phyloP scores from a whole-genome alignment of 306 rosid species.

The Comarum palustre region DNA sequence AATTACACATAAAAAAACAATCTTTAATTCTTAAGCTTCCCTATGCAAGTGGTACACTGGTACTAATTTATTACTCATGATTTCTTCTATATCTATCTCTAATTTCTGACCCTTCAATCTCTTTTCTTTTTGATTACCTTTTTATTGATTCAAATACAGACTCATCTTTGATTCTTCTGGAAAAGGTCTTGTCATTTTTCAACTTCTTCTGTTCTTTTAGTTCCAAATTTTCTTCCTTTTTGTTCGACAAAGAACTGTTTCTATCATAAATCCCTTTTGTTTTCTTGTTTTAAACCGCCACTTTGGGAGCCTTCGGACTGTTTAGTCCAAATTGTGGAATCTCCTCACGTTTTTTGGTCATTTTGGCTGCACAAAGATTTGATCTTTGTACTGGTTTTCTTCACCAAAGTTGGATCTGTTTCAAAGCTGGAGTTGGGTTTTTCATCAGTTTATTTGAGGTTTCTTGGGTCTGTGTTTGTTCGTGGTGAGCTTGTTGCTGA shows the following conservation, averaged over 20 bases:
- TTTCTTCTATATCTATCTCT: not conserved
- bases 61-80: slow-evolving; percentile 21
- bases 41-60: slow-evolving; percentile 28
- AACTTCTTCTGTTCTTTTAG: slow-evolving; percentile 12
- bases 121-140: slow-evolving; percentile 3
- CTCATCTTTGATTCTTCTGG: slow-evolving; percentile 23
- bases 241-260: slow-evolving; percentile 3
- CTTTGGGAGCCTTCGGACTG: slow-evolving; percentile 12
- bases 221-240: slow-evolving; percentile 17
- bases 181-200: slow-evolving; percentile 23
- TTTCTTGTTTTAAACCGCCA: slow-evolving; percentile 24
- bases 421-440: slow-evolving; percentile 7
- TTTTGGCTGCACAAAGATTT: slow-evolving; percentile 2
- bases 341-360: slow-evolving; percentile 10
- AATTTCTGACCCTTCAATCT: slow-evolving; percentile 17
- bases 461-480: slow-evolving; percentile 14
- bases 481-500: slow-evolving; percentile 23
- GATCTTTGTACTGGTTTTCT: not conserved
- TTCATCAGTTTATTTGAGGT: not conserved
- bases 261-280: slow-evolving; percentile 15
- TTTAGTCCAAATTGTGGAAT: slow-evolving; percentile 14
- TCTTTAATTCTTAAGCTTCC: not conserved
- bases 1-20: not conserved
- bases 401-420: slow-evolving; percentile 16
- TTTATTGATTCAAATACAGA: slow-evolving; percentile 14